These are phyloP conservation scores for Meredithiella fracta DNA, from an alignment of 2,329 filamentous ascomycete species.

Conservation along the genomic window DNA sequence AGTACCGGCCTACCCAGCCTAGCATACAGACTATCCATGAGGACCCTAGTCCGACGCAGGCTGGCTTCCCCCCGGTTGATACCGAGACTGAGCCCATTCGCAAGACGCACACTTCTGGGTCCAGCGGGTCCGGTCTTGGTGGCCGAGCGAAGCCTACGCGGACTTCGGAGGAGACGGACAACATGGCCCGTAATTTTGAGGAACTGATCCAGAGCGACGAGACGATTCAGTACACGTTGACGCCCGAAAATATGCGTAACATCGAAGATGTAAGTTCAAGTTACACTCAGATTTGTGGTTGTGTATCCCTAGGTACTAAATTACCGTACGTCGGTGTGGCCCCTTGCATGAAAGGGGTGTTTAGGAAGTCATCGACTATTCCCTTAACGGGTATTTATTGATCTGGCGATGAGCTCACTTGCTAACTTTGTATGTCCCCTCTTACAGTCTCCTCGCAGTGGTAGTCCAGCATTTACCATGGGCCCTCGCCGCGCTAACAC, in stretches of 20 bases:
- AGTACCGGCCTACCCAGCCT: slow-evolving; percentile 6
- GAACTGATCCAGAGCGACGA: slow-evolving; percentile 67
- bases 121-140: slow-evolving; percentile 33
- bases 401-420: slow-evolving; percentile 4
- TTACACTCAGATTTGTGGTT: slow-evolving; percentile 30
- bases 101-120: slow-evolving; percentile 32
- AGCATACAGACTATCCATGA: slow-evolving; percentile 13
- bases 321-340: background rate
- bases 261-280: slow-evolving; percentile 34
- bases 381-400: background rate
- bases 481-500: slow-evolving; percentile 33
- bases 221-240: slow-evolving; percentile 69
- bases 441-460: slow-evolving; percentile 14
- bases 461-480: slow-evolving; percentile 27
- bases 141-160: slow-evolving; percentile 37
- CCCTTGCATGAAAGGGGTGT: background rate
- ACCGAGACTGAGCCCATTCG: slow-evolving; percentile 9
- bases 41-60: slow-evolving; percentile 12
- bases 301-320: slow-evolving; percentile 1
- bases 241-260: slow-evolving; percentile 61
- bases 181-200: slow-evolving; percentile 55
- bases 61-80: slow-evolving; percentile 1
- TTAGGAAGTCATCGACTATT: background rate
- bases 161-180: slow-evolving; percentile 43
- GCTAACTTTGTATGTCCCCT: background rate